Conservation (phyloP, 805 yeast species). For the Grigorovia yakushimaensis region DNA sequence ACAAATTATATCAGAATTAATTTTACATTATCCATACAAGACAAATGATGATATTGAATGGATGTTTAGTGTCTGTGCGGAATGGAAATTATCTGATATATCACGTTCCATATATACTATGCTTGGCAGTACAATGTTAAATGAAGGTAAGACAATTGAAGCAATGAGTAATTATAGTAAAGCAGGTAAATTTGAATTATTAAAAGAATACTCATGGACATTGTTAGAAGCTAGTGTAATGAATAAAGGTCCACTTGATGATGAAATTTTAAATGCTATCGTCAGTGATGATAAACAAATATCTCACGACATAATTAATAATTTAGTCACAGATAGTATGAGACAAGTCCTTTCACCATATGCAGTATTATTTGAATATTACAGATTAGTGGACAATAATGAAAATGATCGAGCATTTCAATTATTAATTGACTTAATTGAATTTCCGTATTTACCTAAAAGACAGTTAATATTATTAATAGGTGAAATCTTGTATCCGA, state of each 20-base stretch:
- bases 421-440: conserved; percentile 17
- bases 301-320: conserved; percentile 22
- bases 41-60: conserved; percentile 74
- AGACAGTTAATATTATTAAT: conserved; percentile 20
- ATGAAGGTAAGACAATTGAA: conserved; percentile 50
- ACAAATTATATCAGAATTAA: conserved; percentile 40
- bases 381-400: conserved; percentile 26
- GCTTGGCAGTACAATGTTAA: conserved; percentile 39
- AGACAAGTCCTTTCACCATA: conserved; percentile 66
- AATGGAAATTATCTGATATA: conserved; percentile 49
- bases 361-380: conserved; percentile 48
- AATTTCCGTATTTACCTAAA: conserved; percentile 23
- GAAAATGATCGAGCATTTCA: conserved; percentile 18
- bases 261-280: conserved; percentile 43
- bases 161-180: conserved; percentile 55
- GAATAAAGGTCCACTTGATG: conserved; percentile 44
- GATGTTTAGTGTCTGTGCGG: conserved; percentile 65
- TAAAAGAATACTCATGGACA: conserved; percentile 46
- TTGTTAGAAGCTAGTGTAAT: conserved; percentile 52
- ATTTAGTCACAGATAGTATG: conserved; percentile 43
- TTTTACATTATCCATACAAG: conserved; percentile 51
- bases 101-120: conserved; percentile 44
- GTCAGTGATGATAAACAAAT: conserved; percentile 23
- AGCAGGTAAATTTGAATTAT: conserved; percentile 46
- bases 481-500: conserved; percentile 22